Evolutionary conservation across 345 rosid species (phyloP).

Genomic region (Acer campestre): DNA sequence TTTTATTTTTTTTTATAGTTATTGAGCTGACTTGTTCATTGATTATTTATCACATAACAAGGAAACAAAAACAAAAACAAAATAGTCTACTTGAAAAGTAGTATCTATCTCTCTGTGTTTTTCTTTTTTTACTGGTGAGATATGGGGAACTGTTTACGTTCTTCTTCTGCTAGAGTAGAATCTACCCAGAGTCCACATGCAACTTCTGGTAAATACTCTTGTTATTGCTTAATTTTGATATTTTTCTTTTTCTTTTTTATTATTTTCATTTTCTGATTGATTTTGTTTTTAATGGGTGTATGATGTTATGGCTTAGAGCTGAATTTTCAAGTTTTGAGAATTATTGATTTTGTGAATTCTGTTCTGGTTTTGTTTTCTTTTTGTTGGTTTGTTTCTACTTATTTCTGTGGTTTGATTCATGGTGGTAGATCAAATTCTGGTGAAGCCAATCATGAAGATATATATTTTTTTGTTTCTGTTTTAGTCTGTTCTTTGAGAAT

Average conservation of each 20-base stretch:
- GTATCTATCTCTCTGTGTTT: not conserved
- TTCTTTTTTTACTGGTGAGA: not conserved
- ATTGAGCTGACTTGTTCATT: not conserved
- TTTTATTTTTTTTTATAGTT: not conserved
- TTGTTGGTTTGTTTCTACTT: not conserved
- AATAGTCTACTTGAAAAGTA: not conserved
- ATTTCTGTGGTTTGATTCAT: not conserved
- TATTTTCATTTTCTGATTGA: slow-evolving; percentile 12
- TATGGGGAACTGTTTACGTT: slow-evolving; percentile 77
- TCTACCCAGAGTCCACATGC: slow-evolving; percentile 50
- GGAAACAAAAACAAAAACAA: not conserved
- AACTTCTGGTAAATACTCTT: slow-evolving; percentile 55
- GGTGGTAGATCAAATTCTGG: not conserved
- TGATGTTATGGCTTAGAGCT: not conserved
- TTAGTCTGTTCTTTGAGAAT: not conserved
- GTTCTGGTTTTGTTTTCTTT: not conserved
- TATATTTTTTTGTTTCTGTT: not conserved
- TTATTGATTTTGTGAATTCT: not conserved
- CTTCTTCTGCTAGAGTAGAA: slow-evolving; percentile 68
- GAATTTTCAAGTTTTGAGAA: not conserved
- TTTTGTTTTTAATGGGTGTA: not conserved
- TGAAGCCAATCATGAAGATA: not conserved
- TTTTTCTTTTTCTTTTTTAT: not conserved
- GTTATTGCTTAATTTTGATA: not conserved
- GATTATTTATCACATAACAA: not conserved